Conservation (phyloP, 2,329 filamentous ascomycete genomes). For the Rugonectria rugulosa region DNA sequence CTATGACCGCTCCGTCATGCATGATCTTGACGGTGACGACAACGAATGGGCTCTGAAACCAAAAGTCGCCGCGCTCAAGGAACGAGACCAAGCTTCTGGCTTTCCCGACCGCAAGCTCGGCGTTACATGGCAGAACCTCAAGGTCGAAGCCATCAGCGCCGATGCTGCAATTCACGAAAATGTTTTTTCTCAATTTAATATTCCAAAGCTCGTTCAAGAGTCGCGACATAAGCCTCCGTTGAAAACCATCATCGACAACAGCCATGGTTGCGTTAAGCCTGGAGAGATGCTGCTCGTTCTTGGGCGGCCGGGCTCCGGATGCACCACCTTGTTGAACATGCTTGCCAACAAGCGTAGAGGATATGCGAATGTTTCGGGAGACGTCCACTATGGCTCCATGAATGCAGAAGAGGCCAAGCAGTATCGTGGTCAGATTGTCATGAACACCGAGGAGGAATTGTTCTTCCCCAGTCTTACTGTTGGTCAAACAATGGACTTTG, state of each 20-base stretch:
- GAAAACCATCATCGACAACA: conserved; percentile 70
- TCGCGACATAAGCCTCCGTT: conserved; percentile 63
- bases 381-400: conserved; percentile 63
- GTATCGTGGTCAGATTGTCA: conserved; percentile 66
- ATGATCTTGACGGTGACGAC: conserved; percentile 20
- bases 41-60: conserved; percentile 57
- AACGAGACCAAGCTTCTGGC: conserved; percentile 54
- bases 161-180: conserved; percentile 73
- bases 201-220: conserved; percentile 61
- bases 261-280: conserved; percentile 73
- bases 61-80: conserved; percentile 52
- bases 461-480: conserved; percentile 75
- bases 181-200: conserved; percentile 65
- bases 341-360: conserved; percentile 70
- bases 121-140: conserved; percentile 70
- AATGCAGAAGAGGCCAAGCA: conserved; percentile 56
- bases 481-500: conserved; percentile 75
- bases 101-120: conserved; percentile 62
- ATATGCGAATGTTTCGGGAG: conserved; percentile 64
- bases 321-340: conserved; percentile 75
- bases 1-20: conserved; percentile 26
- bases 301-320: conserved; percentile 73
- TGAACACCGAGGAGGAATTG: conserved; percentile 75
- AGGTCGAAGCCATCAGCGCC: conserved; percentile 66
- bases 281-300: conserved; percentile 77